A percentile compares a stretch with the other conserved stretches of the same genome.
Evolutionary conservation across 306 rosid species (phyloP).

Genomic region (Cucurbita argyrosperma): DNA sequence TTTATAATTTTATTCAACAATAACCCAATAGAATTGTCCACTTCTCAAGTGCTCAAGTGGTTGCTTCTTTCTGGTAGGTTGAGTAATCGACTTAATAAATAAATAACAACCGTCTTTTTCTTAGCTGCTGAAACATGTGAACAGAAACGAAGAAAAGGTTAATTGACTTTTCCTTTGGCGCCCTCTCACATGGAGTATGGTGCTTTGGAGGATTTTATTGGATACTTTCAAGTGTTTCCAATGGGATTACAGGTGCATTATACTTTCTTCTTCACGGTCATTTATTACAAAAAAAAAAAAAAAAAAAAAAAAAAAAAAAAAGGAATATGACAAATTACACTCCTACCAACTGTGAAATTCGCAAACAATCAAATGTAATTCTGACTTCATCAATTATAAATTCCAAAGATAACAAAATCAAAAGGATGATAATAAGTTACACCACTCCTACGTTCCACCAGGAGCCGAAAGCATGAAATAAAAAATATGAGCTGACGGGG

Average conservation of each 20-base stretch:
- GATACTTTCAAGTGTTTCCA: background rate
- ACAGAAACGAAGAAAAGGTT: background rate
- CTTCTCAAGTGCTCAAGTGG: background rate
- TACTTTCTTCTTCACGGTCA: background rate
- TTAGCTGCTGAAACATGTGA: background rate
- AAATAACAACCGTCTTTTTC: background rate
- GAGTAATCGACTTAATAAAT: background rate
- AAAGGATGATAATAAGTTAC: background rate
- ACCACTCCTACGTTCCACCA: background rate
- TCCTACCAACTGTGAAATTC: background rate
- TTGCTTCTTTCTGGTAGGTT: background rate
- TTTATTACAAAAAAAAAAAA: background rate
- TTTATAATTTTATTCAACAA: background rate
- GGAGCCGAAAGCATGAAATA: background rate
- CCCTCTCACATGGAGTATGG: background rate
- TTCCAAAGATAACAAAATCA: background rate
- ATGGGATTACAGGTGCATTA: background rate
- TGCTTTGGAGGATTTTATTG: background rate
- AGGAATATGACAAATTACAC: background rate
- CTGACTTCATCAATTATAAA: background rate
- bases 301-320: no score
- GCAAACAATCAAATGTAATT: background rate
- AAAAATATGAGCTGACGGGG: background rate
- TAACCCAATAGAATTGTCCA: background rate
- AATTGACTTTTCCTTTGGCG: background rate